Conservation (phyloP, 2,329 filamentous ascomycete genomes). For the Macroventuria anomochaeta region DNA sequence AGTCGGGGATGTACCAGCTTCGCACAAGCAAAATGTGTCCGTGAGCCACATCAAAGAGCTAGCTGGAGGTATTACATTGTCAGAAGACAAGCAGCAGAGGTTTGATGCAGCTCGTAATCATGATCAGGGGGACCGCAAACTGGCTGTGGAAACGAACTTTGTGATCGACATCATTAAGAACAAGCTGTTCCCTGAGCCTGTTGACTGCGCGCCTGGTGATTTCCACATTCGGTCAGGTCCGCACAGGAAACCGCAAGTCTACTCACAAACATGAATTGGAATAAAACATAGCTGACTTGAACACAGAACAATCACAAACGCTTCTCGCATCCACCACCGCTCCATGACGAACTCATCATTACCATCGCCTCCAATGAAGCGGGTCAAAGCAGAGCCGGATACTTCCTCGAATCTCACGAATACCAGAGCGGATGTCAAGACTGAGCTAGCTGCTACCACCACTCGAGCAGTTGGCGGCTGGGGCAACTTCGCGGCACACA, state of each 20-base stretch:
- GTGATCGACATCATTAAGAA: no score
- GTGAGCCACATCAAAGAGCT: neutral
- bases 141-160: no score
- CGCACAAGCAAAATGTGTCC: neutral
- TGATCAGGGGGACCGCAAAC: no score
- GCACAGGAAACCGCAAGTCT: no score
- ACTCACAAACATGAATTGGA: no score
- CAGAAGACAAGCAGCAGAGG: neutral
- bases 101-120: neutral
- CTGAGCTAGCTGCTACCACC: neutral
- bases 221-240: no score
- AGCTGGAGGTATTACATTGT: neutral
- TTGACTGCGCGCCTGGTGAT: no score
- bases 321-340: neutral
- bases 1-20: neutral
- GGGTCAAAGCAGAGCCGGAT: neutral
- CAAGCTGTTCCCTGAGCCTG: no score
- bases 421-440: neutral
- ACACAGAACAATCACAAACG: neutral
- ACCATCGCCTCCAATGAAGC: slow-evolving; percentile 1
- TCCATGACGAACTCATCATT: neutral
- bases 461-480: neutral
- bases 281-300: no score
- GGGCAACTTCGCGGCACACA: slow-evolving; percentile 8
- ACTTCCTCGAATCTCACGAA: neutral